Percentiles rank a stretch among this genome's conserved stretches.
Conservation (phyloP, 768 basidiomycete species). For the Cystofilobasidium macerans region DNA sequence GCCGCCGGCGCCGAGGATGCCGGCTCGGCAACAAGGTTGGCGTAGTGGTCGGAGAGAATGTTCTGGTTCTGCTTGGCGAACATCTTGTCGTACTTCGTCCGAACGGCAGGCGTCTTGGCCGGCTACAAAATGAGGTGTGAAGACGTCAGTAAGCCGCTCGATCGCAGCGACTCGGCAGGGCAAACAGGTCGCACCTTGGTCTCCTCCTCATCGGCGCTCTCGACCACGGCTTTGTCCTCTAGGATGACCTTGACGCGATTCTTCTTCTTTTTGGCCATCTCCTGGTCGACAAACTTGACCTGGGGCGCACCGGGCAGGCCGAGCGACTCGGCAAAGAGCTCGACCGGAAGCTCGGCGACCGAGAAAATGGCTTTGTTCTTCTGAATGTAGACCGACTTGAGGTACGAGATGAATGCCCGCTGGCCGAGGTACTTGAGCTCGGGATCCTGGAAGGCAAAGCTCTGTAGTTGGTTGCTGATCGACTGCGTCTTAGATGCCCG, state of each 20-base stretch:
- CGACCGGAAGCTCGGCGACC: slow-evolving; percentile 58
- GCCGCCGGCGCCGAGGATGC: slow-evolving; percentile 15
- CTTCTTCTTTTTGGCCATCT: slow-evolving; percentile 63
- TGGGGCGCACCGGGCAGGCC: slow-evolving; percentile 91
- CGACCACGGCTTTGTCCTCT: slow-evolving; percentile 32
- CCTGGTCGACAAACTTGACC: slow-evolving; percentile 69
- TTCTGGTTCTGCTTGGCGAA: slow-evolving; percentile 92
- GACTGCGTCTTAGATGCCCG: slow-evolving; percentile 72
- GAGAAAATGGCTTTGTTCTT: slow-evolving; percentile 83
- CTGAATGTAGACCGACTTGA: slow-evolving; percentile 82
- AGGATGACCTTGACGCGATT: slow-evolving; percentile 44
- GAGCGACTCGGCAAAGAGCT: slow-evolving; percentile 74
- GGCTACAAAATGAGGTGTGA: neutral
- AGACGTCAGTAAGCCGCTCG: neutral
- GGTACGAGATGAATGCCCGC: slow-evolving; percentile 85
- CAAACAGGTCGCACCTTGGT: slow-evolving; percentile 29
- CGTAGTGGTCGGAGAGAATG: slow-evolving; percentile 80
- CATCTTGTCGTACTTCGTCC: slow-evolving; percentile 96
- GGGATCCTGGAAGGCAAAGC: slow-evolving; percentile 82
- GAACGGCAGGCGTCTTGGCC: slow-evolving; percentile 29
- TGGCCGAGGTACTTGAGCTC: slow-evolving; percentile 97
- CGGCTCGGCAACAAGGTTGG: slow-evolving; percentile 64
- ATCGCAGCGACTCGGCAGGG: neutral
- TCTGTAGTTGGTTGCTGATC: slow-evolving; percentile 80
- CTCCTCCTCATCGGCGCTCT: slow-evolving; percentile 29